Evolutionary conservation across 2,329 filamentous ascomycete species (phyloP), one percentile per base, ranked within the genome.

Genomic region (Plectosphaerella plurivora): DNA sequence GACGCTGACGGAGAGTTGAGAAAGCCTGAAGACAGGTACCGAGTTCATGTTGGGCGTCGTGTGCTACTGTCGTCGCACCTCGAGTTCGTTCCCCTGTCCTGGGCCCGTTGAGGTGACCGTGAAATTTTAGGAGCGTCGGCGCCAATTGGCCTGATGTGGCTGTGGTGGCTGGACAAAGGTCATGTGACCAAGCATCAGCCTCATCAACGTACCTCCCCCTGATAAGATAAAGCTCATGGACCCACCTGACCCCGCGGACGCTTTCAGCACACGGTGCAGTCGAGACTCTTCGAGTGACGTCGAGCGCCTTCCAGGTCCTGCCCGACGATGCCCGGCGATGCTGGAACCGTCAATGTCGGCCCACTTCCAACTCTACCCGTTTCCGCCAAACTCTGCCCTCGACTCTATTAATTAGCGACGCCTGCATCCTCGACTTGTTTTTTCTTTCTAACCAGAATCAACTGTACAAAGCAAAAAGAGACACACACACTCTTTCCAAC

Each of bases 1-100:
- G 48, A 74, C 61, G 36, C 47, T 41, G 49, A 68, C 52, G 25
- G 73, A 70, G 63, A 79, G 68, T 64, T 69, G 73, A 63, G 68
- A 68, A 55, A 76, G 58, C 45, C 65, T 63, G 51, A 65, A 61
- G 50, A 59, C 57, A 44, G 64, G 56, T 61, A 62, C 64, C 60
- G 67, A 60, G 59, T 71, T 73, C 67, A 76, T 71, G 57, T 63
- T 67, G 57, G 52, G 58, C 54, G 56, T 55, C 61, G 55, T 58
- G 53, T 42, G 51, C 47, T 45, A 48, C 47, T 35, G 47, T 41
- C 47, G 39, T 37, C 51, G 54, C 50, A 44, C 47, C 44, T 56
- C 49, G 49, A 52, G 49, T 45, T 51, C 53, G 51, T 39, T 42
- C 46, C 49, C 49, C 39, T 39, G 16, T 47, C 25, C 25, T 48